Evolutionary conservation across 2,329 filamentous ascomycete species (phyloP).

Genomic region (Penicillium concentricum): DNA sequence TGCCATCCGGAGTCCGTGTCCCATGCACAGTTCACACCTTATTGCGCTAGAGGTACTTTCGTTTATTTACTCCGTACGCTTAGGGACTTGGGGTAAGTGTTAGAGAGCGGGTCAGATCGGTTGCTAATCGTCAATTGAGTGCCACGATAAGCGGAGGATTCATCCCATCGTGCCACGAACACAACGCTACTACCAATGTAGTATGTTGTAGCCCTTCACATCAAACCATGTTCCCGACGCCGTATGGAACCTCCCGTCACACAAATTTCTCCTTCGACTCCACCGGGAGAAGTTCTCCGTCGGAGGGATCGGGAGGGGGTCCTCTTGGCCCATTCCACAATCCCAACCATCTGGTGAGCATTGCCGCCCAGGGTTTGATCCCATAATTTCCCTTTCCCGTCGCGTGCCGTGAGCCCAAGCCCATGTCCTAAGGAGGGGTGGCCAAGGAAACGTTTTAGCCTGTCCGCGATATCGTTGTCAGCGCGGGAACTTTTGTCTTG

Average conservation of each 20-base stretch:
- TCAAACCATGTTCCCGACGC: neutral
- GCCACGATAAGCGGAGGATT: constrained; percentile 5
- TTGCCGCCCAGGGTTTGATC: neutral
- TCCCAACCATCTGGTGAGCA: neutral
- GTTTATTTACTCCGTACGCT: neutral
- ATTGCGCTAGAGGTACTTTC: constrained; percentile 1
- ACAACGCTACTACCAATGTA: neutral
- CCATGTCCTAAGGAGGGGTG: neutral
- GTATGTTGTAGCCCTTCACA: neutral
- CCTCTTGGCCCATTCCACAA: constrained; percentile 6
- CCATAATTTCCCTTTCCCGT: neutral
- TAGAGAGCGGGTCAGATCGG: constrained; percentile 3
- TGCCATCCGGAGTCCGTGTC: constrained; percentile 5
- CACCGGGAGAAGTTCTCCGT: constrained; percentile 1
- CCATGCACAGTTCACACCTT: constrained; percentile 15
- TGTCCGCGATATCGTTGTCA: neutral
- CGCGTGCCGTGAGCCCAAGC: neutral
- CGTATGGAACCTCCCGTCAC: neutral
- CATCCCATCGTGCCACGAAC: constrained; percentile 1
- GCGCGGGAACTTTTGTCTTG: constrained; percentile 8
- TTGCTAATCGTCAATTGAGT: constrained; percentile 3
- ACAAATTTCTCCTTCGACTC: neutral
- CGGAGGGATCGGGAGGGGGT: neutral
- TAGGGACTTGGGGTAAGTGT: constrained; percentile 1
- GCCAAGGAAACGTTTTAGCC: constrained; percentile 1